Evolutionary conservation across 1,284 basidiomycete genomes (phyloP), one percentile per base, ranked within the genome.

Genomic region (Ustilago hordei): DNA sequence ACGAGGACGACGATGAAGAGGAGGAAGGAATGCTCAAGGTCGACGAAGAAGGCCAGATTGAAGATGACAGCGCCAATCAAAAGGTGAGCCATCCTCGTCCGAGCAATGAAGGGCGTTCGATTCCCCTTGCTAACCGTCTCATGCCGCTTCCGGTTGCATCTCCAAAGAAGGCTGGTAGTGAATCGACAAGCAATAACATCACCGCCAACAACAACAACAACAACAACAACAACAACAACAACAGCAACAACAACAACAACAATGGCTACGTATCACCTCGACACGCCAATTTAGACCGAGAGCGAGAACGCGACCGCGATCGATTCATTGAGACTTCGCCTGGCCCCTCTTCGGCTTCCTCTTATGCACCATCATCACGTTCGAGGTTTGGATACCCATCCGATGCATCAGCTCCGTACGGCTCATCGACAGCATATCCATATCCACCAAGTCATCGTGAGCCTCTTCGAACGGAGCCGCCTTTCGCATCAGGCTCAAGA

Each of bases 21-120:
- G 75, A 78, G 48, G 75, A 78, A 55, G 75, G 75, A 8, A 78
- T 78, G 71, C 67, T 78, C 57, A 70, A 69, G 34, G 59, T 71
- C 1, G 72, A 72, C 13, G 75, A 78, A 55, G 75, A 78, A 57
- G 75, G 75, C 59, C 75, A 78, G 60, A 78, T 78, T 32, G 68
- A 70, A 56, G 71, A 75, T 35, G 68, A 75, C 39, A 36, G 58
- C 53, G 59, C 64, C 60, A 13, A 66, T 19, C 60, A 59, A 19
- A 45, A 75, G 67, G 72, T 75, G 57, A 75, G 72, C 72, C 67
- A 55, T 13, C 55, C 67, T 60, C 65, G 71, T 66, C 64, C 60
- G 38, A 48, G 17, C 47, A 41, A 36, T 35, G 60, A 60, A 36
- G 63, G 34, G 41, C 67, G 55, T 57, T 13, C 62, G 23, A 28